Conservation (phyloP, 257 asterid genomes). For the Coffea eugenioides region DNA sequence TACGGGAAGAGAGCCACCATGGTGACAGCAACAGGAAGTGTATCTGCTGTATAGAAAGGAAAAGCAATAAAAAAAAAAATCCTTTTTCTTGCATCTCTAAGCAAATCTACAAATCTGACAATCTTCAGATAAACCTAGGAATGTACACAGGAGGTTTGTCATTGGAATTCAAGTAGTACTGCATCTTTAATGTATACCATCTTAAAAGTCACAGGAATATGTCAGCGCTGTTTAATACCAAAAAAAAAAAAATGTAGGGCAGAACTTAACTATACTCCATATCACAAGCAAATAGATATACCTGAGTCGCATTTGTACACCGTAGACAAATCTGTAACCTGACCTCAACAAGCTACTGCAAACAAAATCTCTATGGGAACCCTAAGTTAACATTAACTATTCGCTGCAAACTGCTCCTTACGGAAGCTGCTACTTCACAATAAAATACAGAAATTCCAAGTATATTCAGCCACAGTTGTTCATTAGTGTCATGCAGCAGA, state of each 20-base stretch:
- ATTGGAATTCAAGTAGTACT: neutral
- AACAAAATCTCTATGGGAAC: neutral
- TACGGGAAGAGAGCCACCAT: too few relatives aligned
- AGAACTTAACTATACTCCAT: neutral
- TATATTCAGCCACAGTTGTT: neutral
- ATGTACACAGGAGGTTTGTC: neutral
- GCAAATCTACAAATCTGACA: too few relatives aligned
- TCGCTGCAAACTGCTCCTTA: neutral
- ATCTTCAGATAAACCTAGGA: too few relatives aligned
- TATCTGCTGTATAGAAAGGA: too few relatives aligned
- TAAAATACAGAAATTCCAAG: neutral
- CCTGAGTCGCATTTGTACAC: neutral
- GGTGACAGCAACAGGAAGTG: too few relatives aligned
- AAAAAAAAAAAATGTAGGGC: neutral
- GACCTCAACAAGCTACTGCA: neutral
- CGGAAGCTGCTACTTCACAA: neutral
- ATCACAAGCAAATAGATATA: neutral
- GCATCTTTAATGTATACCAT: neutral
- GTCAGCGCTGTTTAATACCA: neutral
- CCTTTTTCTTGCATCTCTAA: too few relatives aligned
- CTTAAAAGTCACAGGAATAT: neutral
- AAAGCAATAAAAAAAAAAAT: too few relatives aligned
- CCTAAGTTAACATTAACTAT: neutral
- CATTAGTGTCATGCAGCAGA: conserved; percentile 8
- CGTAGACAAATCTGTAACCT: neutral